Percentiles rank a stretch among this genome's conserved stretches.
Evolutionary conservation across 768 basidiomycete genomes (phyloP).

Genomic region (Lentinus tigrinus): DNA sequence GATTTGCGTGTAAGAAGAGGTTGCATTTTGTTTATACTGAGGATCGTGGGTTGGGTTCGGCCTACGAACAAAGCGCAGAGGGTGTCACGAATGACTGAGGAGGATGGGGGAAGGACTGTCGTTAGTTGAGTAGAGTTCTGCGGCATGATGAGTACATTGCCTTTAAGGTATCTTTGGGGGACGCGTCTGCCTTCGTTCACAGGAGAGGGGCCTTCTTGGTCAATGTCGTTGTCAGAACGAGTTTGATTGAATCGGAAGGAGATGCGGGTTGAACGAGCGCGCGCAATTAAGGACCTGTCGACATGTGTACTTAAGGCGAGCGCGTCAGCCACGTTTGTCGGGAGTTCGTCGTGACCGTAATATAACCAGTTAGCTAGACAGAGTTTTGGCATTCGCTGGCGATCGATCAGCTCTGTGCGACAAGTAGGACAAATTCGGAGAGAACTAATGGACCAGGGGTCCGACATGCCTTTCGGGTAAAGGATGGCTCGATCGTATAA

Average conservation of each 20-base stretch:
- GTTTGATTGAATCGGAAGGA: background rate
- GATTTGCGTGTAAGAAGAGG: background rate
- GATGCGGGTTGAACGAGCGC: background rate
- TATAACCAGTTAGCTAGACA: background rate
- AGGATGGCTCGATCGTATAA: background rate
- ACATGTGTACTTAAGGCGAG: background rate
- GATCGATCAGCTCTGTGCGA: background rate
- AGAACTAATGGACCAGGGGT: background rate
- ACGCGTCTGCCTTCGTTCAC: too few relatives aligned
- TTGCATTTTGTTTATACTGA: background rate
- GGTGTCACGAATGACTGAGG: background rate
- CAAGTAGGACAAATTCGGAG: background rate
- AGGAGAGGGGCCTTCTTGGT: too few relatives aligned
- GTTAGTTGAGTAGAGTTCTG: background rate
- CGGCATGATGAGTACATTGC: background rate
- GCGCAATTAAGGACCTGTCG: background rate
- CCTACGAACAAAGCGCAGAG: background rate
- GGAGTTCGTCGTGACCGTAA: background rate
- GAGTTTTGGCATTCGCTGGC: background rate
- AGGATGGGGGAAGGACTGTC: background rate
- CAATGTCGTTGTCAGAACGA: background rate
- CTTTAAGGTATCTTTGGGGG: background rate
- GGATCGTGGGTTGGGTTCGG: background rate
- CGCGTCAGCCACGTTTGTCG: background rate
- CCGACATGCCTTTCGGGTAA: background rate